A percentile compares a stretch with the other conserved stretches of the same genome.
These are phyloP conservation scores for Suillus lakei DNA, from an alignment of 768 basidiomycete genomes.

Conservation along the genomic window DNA sequence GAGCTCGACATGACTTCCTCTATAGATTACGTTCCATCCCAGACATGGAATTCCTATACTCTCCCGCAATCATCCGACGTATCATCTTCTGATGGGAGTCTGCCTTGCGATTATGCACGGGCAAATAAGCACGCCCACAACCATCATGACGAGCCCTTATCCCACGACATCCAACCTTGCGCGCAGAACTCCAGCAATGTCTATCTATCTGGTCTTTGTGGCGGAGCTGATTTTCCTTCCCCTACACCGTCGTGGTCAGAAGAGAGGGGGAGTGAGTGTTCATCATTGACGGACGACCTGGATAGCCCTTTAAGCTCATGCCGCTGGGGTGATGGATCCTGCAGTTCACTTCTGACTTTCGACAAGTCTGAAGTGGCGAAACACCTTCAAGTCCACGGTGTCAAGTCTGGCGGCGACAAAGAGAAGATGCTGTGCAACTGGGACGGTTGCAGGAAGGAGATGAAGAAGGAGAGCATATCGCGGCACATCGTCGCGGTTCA, in stretches of 20 bases:
- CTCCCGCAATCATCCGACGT: not conserved
- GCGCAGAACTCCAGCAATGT: not conserved
- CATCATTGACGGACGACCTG: not conserved
- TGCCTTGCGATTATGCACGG: not conserved
- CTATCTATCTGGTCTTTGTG: not conserved
- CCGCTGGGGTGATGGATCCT: not conserved
- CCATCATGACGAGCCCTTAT: too few relatives aligned
- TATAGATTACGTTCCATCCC: not conserved
- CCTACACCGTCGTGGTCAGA: not conserved
- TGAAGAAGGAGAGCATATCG: constrained; percentile 30
- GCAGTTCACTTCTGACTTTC: too few relatives aligned
- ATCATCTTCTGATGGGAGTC: not conserved
- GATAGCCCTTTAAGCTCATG: not conserved
- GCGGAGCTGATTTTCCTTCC: not conserved
- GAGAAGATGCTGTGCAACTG: constrained; percentile 18
- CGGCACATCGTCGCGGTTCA: constrained; percentile 32
- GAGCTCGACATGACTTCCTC: too few relatives aligned
- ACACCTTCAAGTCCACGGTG: not conserved
- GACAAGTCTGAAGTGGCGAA: constrained; percentile 1
- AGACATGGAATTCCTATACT: not conserved
- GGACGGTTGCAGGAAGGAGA: constrained; percentile 21
- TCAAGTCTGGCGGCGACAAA: constrained; percentile 15
- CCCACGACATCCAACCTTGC: not conserved
- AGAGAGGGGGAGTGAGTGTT: not conserved
- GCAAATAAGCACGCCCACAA: too few relatives aligned